Evolutionary conservation across 352 stramenopile genomes (phyloP).

Genomic region (Globisporangium spiculum): DNA sequence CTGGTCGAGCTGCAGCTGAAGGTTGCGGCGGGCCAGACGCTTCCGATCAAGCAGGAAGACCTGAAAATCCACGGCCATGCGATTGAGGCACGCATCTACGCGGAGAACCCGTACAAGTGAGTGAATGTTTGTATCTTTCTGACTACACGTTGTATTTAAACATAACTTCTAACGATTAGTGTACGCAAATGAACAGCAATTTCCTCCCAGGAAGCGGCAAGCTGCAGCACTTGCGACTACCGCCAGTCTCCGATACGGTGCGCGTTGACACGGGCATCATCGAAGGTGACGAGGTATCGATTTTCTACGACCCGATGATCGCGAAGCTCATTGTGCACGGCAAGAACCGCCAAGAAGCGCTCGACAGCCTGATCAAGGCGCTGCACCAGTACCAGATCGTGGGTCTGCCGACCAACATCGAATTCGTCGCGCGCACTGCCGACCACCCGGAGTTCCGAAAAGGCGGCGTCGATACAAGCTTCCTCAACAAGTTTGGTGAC

Average conservation of each 20-base stretch:
- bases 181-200: constrained; percentile 37
- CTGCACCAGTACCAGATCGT: constrained; percentile 92
- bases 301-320: constrained; percentile 95
- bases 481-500: constrained; percentile 89
- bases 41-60: constrained; percentile 89
- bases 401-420: constrained; percentile 93
- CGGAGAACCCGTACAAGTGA: constrained; percentile 91
- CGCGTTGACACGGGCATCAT: constrained; percentile 90
- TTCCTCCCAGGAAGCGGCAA: constrained; percentile 91
- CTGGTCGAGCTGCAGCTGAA: constrained; percentile 94
- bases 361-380: constrained; percentile 80
- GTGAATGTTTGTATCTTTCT: constrained; percentile 9
- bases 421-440: constrained; percentile 91
- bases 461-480: constrained; percentile 91
- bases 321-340: constrained; percentile 93
- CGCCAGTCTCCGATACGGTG: constrained; percentile 59
- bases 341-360: constrained; percentile 72
- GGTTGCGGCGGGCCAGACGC: constrained; percentile 87
- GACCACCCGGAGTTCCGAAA: constrained; percentile 86
- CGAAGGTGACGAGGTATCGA: constrained; percentile 88
- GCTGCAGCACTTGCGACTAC: constrained; percentile 81
- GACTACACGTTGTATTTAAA: background rate
- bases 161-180: constrained; percentile 5
- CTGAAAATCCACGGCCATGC: constrained; percentile 88
- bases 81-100: constrained; percentile 94